Conservation (phyloP, 305 asterid species). For the Rubia peregrina region DNA sequence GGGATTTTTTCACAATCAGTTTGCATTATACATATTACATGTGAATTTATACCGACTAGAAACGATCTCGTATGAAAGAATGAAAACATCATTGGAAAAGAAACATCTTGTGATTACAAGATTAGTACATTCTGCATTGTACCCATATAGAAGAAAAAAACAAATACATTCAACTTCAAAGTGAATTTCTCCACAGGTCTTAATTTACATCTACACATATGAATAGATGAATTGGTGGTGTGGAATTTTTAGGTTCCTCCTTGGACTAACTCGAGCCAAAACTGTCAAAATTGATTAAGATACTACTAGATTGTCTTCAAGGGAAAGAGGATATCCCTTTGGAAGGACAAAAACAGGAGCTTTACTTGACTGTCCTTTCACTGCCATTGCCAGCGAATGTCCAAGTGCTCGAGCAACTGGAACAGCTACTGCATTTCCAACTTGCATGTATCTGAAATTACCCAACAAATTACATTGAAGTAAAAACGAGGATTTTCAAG, state of each 20-base stretch:
- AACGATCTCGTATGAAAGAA: not conserved
- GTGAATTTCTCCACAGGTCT: too few species aligned
- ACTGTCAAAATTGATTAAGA: too few species aligned
- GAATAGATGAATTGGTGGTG: too few species aligned
- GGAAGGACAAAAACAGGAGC: conserved; percentile 42
- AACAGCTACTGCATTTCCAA: conserved; percentile 39
- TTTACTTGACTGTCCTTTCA: conserved; percentile 33
- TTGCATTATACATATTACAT: conserved; percentile 9
- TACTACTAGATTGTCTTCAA: not conserved
- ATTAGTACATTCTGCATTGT: too few species aligned
- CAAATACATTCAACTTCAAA: too few species aligned
- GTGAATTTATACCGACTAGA: not conserved
- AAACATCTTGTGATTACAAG: not conserved
- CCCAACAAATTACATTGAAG: too few species aligned
- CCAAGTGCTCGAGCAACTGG: conserved; percentile 87
- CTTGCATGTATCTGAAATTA: too few species aligned
- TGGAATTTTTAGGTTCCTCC: too few species aligned
- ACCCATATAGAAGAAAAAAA: too few species aligned
- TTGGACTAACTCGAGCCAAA: too few species aligned
- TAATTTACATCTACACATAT: too few species aligned
- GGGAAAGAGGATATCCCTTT: conserved; percentile 28
- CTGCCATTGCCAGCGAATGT: conserved; percentile 46
- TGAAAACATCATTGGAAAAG: not conserved
- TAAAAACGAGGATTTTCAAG: not conserved
- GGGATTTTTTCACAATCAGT: not conserved